These are phyloP conservation scores for Pichia exigua DNA, from an alignment of 805 yeast species.

Conservation along the genomic window DNA sequence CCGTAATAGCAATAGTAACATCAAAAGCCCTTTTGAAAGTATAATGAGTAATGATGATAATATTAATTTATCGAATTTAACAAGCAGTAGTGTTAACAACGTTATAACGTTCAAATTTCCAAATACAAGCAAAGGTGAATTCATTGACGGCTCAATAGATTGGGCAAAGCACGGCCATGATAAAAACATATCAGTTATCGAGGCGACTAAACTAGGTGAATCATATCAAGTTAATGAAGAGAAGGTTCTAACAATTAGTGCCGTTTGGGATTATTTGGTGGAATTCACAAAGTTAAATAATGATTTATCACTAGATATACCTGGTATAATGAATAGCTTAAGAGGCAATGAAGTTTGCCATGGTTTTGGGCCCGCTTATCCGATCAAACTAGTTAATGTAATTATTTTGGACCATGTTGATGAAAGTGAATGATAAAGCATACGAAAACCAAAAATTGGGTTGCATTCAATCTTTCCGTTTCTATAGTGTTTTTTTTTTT, in stretches of 20 bases:
- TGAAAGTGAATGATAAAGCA: background rate
- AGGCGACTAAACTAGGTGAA: slow-evolving; percentile 13
- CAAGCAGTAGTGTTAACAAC: background rate
- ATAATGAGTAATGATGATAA: background rate
- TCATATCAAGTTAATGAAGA: slow-evolving; percentile 25
- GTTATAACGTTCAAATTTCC: slow-evolving; percentile 17
- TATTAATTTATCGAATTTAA: background rate
- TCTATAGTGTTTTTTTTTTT: too few relatives aligned
- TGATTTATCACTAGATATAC: slow-evolving; percentile 44
- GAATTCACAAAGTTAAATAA: slow-evolving; percentile 41
- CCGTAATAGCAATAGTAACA: background rate
- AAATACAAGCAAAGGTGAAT: slow-evolving; percentile 17
- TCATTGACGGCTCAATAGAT: slow-evolving; percentile 19
- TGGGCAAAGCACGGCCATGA: slow-evolving; percentile 5
- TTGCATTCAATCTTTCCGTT: too few relatives aligned
- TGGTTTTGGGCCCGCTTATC: slow-evolving; percentile 69
- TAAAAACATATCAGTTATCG: background rate
- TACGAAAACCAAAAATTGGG: too few relatives aligned
- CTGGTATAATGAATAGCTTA: slow-evolving; percentile 48
- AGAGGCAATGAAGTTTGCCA: slow-evolving; percentile 71
- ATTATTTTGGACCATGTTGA: slow-evolving; percentile 21
- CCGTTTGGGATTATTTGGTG: slow-evolving; percentile 75
- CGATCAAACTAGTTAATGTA: slow-evolving; percentile 36
- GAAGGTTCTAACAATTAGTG: slow-evolving; percentile 60
- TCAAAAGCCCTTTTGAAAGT: background rate